Base-by-base conservation (phyloP, 1,284 basidiomycete genomes). In the Mycena sp. region DNA sequence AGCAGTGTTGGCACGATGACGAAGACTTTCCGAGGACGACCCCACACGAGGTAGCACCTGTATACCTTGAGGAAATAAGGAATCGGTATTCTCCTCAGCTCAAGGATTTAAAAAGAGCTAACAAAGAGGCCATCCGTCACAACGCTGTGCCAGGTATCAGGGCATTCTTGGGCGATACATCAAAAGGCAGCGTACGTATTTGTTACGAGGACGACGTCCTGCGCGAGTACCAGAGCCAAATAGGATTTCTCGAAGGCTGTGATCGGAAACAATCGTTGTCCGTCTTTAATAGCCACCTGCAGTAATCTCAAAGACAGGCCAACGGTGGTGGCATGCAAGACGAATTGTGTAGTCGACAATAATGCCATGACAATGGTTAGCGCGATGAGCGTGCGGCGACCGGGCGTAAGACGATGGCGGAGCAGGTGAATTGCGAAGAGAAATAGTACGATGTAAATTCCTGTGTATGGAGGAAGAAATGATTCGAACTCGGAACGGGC, bases 11-110 rank as follows among this genome's bases (percentile, higher is more conserved):
- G 50, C 6, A 53, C 5, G 3, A 49, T n/a, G 14, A 63, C 4
- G 50, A 58, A 52, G 10, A 30, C 17, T 26, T 46, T 58, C 4
- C 16, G 9, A 0, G 61, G 61, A 4, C 61, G 55, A 2, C 55
- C 55, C 61, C 55, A 63, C n/a, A 63, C 55, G 29, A 58, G 55
- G 19, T 58, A 63, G 50, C 61, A 63, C 26, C 61, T 12, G 19
- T 63, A 58, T 0, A 58, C 16, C 61, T 63, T 26, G 3, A 23
- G 5, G 3, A 19, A 9, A 5, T 3, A 23, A 1, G 26, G 38
- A 35, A 14, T 14, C 32, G 9, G 32, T 9, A 35, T 35, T 19
- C 6, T 12, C 17, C 2, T 17, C 2, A 4, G 2, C 26, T 25
- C 9, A 43, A 41, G 10, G 10, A 53, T 28, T 32, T 17, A 35